Evolutionary conservation across 1,284 basidiomycete species (phyloP), one percentile per base, ranked within the genome.

Genomic region (Blastosporella zonata): DNA sequence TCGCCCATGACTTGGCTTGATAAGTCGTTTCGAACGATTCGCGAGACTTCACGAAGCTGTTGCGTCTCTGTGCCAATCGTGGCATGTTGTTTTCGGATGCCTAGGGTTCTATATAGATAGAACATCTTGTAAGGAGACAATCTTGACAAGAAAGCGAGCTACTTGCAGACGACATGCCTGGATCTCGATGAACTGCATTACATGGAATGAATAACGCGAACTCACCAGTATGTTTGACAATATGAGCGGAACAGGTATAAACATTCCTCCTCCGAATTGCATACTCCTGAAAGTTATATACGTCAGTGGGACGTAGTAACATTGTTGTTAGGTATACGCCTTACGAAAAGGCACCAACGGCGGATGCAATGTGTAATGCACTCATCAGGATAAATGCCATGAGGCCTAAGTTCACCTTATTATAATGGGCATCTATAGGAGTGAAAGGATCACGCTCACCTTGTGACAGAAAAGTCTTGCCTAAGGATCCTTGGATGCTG

Each of bases 81-180:
- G 2, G 43, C 49, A 20, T 40, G 33, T n/a, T n/a, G n/a, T 37
- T 45, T 45, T 10, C 54, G 47, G 20, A 55, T 23, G 22, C 42
- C 25, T 8, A 55, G 18, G 5, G 52, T 48, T 34, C 54, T 55
- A 27, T 18, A n/a, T 8, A 45, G 13, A 15, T 31, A 42, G 7
- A 17, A 46, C 22, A 21, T n/a, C 9, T n/a, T 6, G 9, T n/a
- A 27, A 17, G 23, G 12, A 12, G 36, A 36, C 23, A 2, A n/a
- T 6, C 6, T 13, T 21, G 20, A 31, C 31, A 15, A 47, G 10
- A 13, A 15, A 15, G n/a, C n/a, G 22, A 17, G 31, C 17, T 35
- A 46, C 48, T 37, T 40, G 49, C 54, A 55, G 38, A 20, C 51
- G 54, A 34, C 54, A 55, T 41, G 51, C 54, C 54, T 55, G 33